phyloP scores from a whole-genome alignment of 495 filamentous ascomycete genomes.

The Lasiosphaeria miniovina region DNA sequence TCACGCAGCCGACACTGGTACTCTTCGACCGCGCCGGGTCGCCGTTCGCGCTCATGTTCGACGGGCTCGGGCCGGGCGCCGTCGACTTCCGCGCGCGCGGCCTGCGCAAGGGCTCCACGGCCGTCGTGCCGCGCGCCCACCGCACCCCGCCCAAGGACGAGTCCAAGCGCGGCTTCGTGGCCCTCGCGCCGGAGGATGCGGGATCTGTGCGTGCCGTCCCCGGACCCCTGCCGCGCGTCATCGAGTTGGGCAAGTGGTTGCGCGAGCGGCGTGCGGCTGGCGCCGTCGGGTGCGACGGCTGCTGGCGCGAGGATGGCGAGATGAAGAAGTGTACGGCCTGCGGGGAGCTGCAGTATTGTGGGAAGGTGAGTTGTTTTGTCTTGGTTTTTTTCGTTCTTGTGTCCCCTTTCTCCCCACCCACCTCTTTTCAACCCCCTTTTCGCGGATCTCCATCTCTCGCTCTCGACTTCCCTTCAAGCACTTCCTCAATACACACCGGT shows the following conservation, averaged over 20 bases:
- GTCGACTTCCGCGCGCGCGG: slow-evolving; percentile 26
- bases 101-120: slow-evolving; percentile 32
- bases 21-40: slow-evolving; percentile 27
- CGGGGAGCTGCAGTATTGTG: slow-evolving; percentile 39
- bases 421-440: not conserved
- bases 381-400: not conserved
- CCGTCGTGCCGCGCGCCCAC: slow-evolving; percentile 31
- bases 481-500: too few relatives aligned
- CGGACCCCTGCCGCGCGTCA: slow-evolving; percentile 28
- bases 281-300: slow-evolving; percentile 17
- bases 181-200: slow-evolving; percentile 22
- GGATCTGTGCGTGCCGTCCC: slow-evolving; percentile 29
- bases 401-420: too few relatives aligned
- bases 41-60: slow-evolving; percentile 41
- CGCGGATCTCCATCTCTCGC: too few relatives aligned
- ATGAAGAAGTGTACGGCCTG: slow-evolving; percentile 43
- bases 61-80: slow-evolving; percentile 20
- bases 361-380: slow-evolving; percentile 33
- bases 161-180: slow-evolving; percentile 35
- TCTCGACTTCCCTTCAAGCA: too few relatives aligned
- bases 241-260: slow-evolving; percentile 28
- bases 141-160: slow-evolving; percentile 31
- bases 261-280: slow-evolving; percentile 12
- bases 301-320: slow-evolving; percentile 22
- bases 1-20: slow-evolving; percentile 45